Conservation (phyloP, 2,329 filamentous ascomycete species). For the Erysiphe pulchra region DNA sequence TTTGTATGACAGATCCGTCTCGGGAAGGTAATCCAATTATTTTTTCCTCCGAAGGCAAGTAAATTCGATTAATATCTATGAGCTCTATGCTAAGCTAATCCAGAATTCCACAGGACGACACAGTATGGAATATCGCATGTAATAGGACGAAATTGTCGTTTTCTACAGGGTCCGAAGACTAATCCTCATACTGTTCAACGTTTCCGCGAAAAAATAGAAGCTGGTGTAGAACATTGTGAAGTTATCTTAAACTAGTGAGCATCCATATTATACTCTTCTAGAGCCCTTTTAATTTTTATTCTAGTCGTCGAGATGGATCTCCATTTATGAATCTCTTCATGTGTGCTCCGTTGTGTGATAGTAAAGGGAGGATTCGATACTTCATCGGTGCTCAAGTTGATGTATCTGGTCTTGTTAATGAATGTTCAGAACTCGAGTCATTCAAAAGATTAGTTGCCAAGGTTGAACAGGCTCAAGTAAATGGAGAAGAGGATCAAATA, state of each 20-base stretch:
- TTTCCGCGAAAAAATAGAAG: constrained; percentile 31
- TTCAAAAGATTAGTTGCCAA: constrained; percentile 21
- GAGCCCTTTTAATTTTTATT: constrained; percentile 1
- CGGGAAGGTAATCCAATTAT: constrained; percentile 51
- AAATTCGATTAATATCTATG: neutral
- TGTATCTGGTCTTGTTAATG: constrained; percentile 34
- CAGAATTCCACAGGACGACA: constrained; percentile 48
- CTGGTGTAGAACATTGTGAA: constrained; percentile 45
- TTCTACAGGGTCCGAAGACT: constrained; percentile 51
- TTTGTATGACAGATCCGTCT: constrained; percentile 51
- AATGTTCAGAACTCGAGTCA: constrained; percentile 32
- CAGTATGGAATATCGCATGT: constrained; percentile 51
- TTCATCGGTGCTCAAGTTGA: constrained; percentile 42
- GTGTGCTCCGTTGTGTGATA: constrained; percentile 36
- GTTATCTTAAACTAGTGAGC: constrained; percentile 48
- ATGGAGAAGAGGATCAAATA: constrained; percentile 1
- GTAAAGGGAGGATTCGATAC: constrained; percentile 32
- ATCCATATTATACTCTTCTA: neutral
- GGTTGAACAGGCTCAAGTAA: constrained; percentile 7
- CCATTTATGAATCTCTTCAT: constrained; percentile 43
- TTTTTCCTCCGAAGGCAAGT: constrained; percentile 45
- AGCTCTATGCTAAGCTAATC: neutral
- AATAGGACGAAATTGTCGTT: constrained; percentile 53
- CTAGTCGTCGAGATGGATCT: constrained; percentile 35
- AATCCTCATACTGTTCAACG: constrained; percentile 34